Percentiles rank a stretch among this genome's conserved stretches.
Conservation (phyloP, 495 filamentous ascomycete species). For the Tricharina praecox region DNA sequence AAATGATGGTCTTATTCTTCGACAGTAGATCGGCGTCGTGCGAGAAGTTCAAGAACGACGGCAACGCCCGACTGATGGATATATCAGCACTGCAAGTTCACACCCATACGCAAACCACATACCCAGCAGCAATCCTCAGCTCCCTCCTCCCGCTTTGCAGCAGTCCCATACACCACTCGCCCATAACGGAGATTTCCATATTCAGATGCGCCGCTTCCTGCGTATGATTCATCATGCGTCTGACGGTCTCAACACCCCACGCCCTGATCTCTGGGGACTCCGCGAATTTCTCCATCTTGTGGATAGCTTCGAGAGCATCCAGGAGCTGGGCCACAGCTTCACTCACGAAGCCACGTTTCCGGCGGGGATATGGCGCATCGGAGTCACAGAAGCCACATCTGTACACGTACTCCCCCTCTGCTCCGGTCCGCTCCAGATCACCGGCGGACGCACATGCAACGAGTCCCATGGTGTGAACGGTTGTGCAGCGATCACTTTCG, state of each 20-base stretch:
- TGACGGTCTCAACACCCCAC: conserved; percentile 52
- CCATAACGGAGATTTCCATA: conserved; percentile 45
- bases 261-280: conserved; percentile 47
- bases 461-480: conserved; percentile 28
- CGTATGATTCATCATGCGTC: conserved; percentile 49
- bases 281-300: conserved; percentile 40
- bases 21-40: conserved; percentile 30
- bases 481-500: conserved; percentile 16
- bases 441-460: conserved; percentile 33
- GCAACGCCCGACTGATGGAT: conserved; percentile 48
- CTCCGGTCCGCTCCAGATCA: conserved; percentile 21
- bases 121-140: conserved; percentile 64
- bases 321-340: conserved; percentile 33
- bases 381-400: conserved; percentile 28
- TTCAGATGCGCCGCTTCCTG: conserved; percentile 40
- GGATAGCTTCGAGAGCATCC: conserved; percentile 38
- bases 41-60: conserved; percentile 43
- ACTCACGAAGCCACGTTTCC: conserved; percentile 17
- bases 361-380: conserved; percentile 27
- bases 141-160: conserved; percentile 71
- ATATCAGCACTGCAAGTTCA: no score
- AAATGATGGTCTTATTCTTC: conserved; percentile 47
- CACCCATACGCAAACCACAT: no score
- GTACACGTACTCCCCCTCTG: conserved; percentile 13
- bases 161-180: conserved; percentile 65